A percentile compares a stretch with the other conserved stretches of the same genome.
These are phyloP conservation scores for Candida palmyrensis DNA, from an alignment of 805 yeast genomes.

Conservation along the genomic window DNA sequence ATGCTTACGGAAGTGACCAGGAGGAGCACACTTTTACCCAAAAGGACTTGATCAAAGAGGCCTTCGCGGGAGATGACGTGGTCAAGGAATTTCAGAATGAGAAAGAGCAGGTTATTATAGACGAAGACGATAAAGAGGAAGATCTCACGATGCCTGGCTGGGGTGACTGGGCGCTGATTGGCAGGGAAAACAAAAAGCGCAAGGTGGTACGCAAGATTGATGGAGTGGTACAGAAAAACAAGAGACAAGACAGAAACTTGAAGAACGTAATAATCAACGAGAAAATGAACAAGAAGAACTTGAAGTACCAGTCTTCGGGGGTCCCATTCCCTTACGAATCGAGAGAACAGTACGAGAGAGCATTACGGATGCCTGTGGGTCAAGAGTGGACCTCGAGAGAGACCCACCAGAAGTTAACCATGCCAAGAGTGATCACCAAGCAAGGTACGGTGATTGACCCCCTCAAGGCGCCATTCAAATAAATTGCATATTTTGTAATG, in stretches of 20 bases:
- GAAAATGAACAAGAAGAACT: conserved; percentile 73
- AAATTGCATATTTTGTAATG: conserved; percentile 8
- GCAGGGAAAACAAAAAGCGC: conserved; percentile 29
- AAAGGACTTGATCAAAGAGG: conserved; percentile 77
- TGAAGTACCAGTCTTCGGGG: conserved; percentile 80
- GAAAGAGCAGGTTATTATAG: conserved; percentile 57
- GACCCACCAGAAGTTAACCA: conserved; percentile 81
- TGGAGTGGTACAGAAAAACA: conserved; percentile 68
- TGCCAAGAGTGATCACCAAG: conserved; percentile 83
- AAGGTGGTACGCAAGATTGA: conserved; percentile 65
- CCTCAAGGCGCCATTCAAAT: conserved; percentile 76
- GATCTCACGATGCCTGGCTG: conserved; percentile 92
- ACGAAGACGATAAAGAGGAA: conserved; percentile 83
- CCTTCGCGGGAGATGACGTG: conserved; percentile 97
- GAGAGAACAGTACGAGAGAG: conserved; percentile 90
- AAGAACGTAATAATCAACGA: conserved; percentile 88
- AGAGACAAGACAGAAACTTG: conserved; percentile 72
- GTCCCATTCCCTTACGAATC: conserved; percentile 95
- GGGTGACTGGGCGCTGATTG: conserved; percentile 94
- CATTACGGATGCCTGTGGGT: conserved; percentile 93
- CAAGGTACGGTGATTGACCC: conserved; percentile 92
- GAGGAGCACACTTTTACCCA: conserved; percentile 59
- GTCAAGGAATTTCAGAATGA: conserved; percentile 75
- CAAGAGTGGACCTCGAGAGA: conserved; percentile 92
- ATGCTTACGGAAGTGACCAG: conserved; percentile 35